These are phyloP conservation scores for Passiflora organensis DNA, from an alignment of 345 rosid genomes.

Conservation along the genomic window DNA sequence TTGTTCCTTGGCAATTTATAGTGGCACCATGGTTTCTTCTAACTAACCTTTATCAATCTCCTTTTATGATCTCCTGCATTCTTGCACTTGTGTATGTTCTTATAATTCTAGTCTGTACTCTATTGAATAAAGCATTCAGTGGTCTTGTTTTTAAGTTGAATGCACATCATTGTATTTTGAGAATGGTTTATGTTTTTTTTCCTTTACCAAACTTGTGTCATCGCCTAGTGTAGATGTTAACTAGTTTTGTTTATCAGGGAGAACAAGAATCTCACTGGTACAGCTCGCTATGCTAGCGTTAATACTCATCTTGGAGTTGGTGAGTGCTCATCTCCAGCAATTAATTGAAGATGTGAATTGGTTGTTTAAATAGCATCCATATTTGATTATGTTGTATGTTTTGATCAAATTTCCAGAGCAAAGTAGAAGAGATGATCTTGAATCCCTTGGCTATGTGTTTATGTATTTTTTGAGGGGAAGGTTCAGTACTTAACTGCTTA, in stretches of 20 bases:
- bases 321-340: constrained; percentile 32
- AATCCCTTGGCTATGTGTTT: constrained; percentile 97
- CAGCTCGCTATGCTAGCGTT: constrained; percentile 96
- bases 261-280: constrained; percentile 96
- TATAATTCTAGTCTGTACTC: too few relatives aligned
- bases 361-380: neutral
- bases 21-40: too few relatives aligned
- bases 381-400: neutral
- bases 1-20: neutral
- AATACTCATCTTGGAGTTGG: constrained; percentile 98
- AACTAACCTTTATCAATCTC: too few relatives aligned
- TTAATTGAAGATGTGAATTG: neutral
- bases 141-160: too few relatives aligned
- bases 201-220: constrained; percentile 5
- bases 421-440: constrained; percentile 99
- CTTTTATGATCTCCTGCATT: too few relatives aligned
- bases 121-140: too few relatives aligned
- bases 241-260: constrained; percentile 47
- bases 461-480: constrained; percentile 98
- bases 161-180: neutral
- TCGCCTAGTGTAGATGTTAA: constrained; percentile 2
- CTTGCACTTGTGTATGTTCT: too few relatives aligned
- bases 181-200: neutral
- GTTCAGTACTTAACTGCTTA: constrained; percentile 28
- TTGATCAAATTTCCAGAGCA: constrained; percentile 54